Evolutionary conservation across 2,329 filamentous ascomycete species (phyloP), one percentile per base, ranked within the genome.

Genomic region (Aspergillus sclerotialis): DNA sequence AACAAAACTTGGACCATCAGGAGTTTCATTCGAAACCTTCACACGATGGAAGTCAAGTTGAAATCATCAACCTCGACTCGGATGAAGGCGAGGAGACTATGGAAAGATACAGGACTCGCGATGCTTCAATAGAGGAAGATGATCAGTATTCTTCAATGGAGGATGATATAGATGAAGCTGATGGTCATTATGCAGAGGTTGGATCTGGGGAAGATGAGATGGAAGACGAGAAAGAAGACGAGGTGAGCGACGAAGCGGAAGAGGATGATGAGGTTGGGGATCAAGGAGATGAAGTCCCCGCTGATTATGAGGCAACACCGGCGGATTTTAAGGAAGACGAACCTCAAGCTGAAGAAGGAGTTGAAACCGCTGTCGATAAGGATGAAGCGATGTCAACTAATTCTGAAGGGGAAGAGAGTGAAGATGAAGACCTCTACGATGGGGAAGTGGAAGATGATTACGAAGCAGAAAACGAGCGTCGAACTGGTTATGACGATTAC

Each of bases 371-470:
- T 4, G 19, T 33, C 18, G 43, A 50, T 31, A 37, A 40, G 7
- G 34, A 40, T 9, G 35, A 41, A 19, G n/a, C n/a, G n/a, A n/a
- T n/a, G n/a, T n/a, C n/a, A n/a, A n/a, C n/a, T n/a, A n/a, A n/a
- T n/a, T n/a, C n/a, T n/a, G n/a, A n/a, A n/a, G n/a, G n/a, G n/a
- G 39, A 42, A 33, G 43, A 45, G 5, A 38, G 38, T 9, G 38
- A 44, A 6, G 38, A 35, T 14, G 34, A 42, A 17, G 36, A 44
- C 25, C 36, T 44, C 10, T 35, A 38, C 19, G 40, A 41, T 16
- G 40, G 44, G 5, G 42, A 50, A 12, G 39, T 37, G 11, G 43
- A 48, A 29, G 39, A 40, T 32, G 39, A 40, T 14, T 40, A 35
- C 18, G 43, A 40, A 12, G 32, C 38, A 16, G 42, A 47, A 26